Percentiles rank a stretch among this genome's conserved stretches.
These are phyloP conservation scores for Russula earlei DNA, from an alignment of 768 basidiomycete species.

Conservation along the genomic window DNA sequence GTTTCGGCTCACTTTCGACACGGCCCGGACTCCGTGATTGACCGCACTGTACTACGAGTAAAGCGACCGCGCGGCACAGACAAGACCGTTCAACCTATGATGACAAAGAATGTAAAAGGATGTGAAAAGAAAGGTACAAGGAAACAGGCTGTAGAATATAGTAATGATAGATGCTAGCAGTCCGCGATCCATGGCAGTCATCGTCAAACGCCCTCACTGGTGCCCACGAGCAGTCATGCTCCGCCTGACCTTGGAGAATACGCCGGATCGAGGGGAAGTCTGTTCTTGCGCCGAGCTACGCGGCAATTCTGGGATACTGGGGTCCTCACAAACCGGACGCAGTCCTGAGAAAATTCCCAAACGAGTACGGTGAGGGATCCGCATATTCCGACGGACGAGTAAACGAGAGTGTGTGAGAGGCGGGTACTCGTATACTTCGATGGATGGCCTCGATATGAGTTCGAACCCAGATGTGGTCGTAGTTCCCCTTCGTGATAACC, in stretches of 20 bases:
- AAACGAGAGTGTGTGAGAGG: slow-evolving; percentile 1
- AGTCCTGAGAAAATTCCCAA: neutral
- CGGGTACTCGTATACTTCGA: slow-evolving; percentile 14
- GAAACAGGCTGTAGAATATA: neutral
- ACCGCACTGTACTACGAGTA: neutral
- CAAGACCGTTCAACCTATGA: neutral
- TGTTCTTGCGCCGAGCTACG: neutral
- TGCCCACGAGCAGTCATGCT: neutral
- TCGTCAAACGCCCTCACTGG: neutral
- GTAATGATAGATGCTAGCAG: neutral
- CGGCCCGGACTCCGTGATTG: slow-evolving; percentile 3
- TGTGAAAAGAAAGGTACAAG: neutral
- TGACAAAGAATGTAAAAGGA: neutral
- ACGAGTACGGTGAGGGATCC: neutral
- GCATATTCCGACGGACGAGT: slow-evolving; percentile 3
- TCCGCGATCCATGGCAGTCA: neutral
- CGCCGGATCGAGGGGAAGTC: neutral
- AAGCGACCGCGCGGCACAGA: neutral
- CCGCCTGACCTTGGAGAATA: slow-evolving; percentile 7
- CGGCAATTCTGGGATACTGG: neutral
- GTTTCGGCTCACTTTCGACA: no score
- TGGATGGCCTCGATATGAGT: slow-evolving; percentile 12
- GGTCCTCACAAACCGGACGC: neutral
- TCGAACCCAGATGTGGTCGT: slow-evolving; percentile 6
- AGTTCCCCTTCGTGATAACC: slow-evolving; percentile 6